Evolutionary conservation across 2,329 filamentous ascomycete species (phyloP), one percentile per base, ranked within the genome.

Genomic region (Kalmusia sp.): DNA sequence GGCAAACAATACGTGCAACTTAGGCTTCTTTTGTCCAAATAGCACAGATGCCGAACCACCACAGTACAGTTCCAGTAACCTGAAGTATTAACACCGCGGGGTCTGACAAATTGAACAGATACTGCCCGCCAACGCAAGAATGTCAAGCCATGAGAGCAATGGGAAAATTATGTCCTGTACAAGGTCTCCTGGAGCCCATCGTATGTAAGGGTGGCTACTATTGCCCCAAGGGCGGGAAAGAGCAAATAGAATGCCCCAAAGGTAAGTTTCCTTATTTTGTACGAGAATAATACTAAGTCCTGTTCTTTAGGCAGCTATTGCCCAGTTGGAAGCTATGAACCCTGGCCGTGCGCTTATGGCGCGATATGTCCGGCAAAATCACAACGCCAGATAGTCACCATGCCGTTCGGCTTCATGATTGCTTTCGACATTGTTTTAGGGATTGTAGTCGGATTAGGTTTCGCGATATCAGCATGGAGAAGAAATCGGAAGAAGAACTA

Each of bases 361-460:
- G 53, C 53, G n/a, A 49, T 56, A 45, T 56, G 53, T 49, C 38
- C 53, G 8, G 31, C 43, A 3, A 35, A 49, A n/a, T 49, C 53
- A 11, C 30, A 52, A 33, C 53, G 53, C 14, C 53, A 56, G 27
- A 49, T 56, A 11, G 49, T 56, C 8, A 56, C 49, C 5, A 28
- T 56, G 24, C 53, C 53, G 15, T 46, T 56, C 15, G 53, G 49
- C 5, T 28, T 56, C 19, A 49, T 56, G 49, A 49, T 56, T 21
- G 45, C 49, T 6, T 49, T 56, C 25, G 53, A 56, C 27, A 35
- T 56, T 24, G 27, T 56, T 12, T 27, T 56, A 3, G 53, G 43
- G 1, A 49, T 56, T 22, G 35, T 56, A 15, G 44, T 56, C 24
- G 53, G 31, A 12, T 9, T 49, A n/a, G 53, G 53, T 4, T 56